Evolutionary conservation across 1,284 basidiomycete species (phyloP).

Genomic region (Caloboletus inedulis): DNA sequence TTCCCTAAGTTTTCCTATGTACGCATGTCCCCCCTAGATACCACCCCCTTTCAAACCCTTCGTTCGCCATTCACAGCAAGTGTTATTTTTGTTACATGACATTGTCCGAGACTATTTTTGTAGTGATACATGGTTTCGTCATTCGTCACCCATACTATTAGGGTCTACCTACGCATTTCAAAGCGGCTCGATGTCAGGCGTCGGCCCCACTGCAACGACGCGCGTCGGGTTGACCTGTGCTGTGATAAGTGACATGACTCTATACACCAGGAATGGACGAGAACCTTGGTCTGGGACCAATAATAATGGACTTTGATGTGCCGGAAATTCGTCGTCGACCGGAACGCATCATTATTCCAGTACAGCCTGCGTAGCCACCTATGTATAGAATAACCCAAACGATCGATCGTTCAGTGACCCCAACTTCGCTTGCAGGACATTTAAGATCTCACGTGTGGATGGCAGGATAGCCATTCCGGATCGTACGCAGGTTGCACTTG

Average conservation of each 20-base stretch:
- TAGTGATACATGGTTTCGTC: slow-evolving; percentile 7
- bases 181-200: slow-evolving; percentile 61
- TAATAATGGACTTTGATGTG: slow-evolving; percentile 89
- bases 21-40: background rate
- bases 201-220: slow-evolving; percentile 74
- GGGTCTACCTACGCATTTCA: background rate
- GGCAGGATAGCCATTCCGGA: slow-evolving; percentile 77
- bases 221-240: slow-evolving; percentile 68
- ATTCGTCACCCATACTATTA: background rate
- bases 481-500: slow-evolving; percentile 87
- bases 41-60: background rate
- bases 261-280: slow-evolving; percentile 10
- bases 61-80: background rate
- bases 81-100: background rate
- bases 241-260: slow-evolving; percentile 17
- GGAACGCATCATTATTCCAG: slow-evolving; percentile 90
- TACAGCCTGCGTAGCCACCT: slow-evolving; percentile 89
- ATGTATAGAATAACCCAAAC: background rate
- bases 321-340: slow-evolving; percentile 83
- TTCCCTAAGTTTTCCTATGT: slow-evolving; percentile 16
- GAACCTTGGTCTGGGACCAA: slow-evolving; percentile 62
- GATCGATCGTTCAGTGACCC: slow-evolving; percentile 3
- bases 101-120: slow-evolving; percentile 1
- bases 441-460: slow-evolving; percentile 57
- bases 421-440: background rate